Evolutionary conservation across 73 alveolate genomes (phyloP).

Genomic region (Halteria grandinella): DNA sequence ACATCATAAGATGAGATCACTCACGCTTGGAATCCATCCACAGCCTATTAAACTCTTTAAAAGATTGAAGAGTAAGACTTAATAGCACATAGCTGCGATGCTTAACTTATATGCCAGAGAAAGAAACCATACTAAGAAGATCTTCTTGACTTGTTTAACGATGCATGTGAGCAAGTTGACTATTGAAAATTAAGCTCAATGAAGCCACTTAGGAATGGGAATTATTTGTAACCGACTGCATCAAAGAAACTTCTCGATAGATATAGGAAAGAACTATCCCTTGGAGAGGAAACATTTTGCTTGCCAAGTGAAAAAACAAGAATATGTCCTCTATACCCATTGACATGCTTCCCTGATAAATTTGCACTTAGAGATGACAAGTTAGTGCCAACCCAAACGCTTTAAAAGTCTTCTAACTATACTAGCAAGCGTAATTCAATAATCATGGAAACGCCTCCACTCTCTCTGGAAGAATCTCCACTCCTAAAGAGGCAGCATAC

Average conservation of each 20-base stretch:
- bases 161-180: constrained; percentile 10
- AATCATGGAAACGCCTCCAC: no score
- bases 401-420: no score
- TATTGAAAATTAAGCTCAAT: no score
- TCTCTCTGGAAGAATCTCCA: no score
- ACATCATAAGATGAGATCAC: constrained; percentile 2
- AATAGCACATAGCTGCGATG: background rate
- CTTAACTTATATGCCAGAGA: background rate
- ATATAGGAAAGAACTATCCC: background rate
- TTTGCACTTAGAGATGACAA: no score
- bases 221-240: background rate
- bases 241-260: background rate
- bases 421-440: no score
- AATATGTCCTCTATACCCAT: constrained; percentile 37
- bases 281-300: constrained; percentile 11
- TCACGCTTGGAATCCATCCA: constrained; percentile 34
- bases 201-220: no score
- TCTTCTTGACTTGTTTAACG: background rate
- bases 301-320: constrained; percentile 8
- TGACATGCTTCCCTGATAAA: constrained; percentile 11
- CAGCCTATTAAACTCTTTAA: no score
- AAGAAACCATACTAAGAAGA: background rate
- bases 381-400: no score
- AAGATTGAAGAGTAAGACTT: constrained; percentile 1
- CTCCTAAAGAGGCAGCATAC: no score